These are phyloP conservation scores for Lactarius evosmus DNA, from an alignment of 768 basidiomycete genomes.

Conservation along the genomic window DNA sequence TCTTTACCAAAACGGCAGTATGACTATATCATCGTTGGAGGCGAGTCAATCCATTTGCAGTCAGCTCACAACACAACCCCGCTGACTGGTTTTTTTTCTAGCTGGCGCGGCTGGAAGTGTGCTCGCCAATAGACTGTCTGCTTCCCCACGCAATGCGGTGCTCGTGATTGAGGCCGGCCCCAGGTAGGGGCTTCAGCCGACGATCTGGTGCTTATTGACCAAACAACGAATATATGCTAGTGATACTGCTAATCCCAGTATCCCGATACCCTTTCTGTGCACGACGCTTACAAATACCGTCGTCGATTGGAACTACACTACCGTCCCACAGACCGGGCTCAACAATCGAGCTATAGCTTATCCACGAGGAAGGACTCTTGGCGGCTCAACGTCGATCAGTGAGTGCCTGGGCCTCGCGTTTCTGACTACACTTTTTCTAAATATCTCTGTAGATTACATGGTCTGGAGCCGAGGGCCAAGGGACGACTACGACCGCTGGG, in stretches of 20 bases:
- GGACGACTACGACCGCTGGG: constrained; percentile 20
- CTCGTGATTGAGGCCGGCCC: constrained; percentile 11
- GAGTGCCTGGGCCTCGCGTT: not conserved
- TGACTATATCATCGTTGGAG: constrained; percentile 9
- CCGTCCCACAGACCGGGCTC: constrained; percentile 29
- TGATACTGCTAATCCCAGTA: constrained; percentile 14
- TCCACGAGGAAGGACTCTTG: constrained; percentile 31
- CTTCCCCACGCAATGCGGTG: not conserved
- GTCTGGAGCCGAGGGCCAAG: constrained; percentile 18
- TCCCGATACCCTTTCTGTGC: constrained; percentile 28
- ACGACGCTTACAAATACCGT: constrained; percentile 20
- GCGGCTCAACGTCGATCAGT: constrained; percentile 33
- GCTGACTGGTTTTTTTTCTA: not conserved
- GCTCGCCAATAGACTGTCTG: constrained; percentile 9
- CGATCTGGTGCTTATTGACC: not conserved
- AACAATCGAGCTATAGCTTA: constrained; percentile 27
- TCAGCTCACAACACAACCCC: not conserved
- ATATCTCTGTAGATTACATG: constrained; percentile 8
- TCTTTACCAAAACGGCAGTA: not conserved
- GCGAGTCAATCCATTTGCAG: not conserved
- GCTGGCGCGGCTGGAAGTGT: constrained; percentile 8
- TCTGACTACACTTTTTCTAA: not conserved
- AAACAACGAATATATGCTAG: not conserved
- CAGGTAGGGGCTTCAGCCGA: not conserved
- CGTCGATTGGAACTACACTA: constrained; percentile 34